These are phyloP conservation scores for Prunus fruticosa DNA, from an alignment of 306 rosid genomes.

Conservation along the genomic window DNA sequence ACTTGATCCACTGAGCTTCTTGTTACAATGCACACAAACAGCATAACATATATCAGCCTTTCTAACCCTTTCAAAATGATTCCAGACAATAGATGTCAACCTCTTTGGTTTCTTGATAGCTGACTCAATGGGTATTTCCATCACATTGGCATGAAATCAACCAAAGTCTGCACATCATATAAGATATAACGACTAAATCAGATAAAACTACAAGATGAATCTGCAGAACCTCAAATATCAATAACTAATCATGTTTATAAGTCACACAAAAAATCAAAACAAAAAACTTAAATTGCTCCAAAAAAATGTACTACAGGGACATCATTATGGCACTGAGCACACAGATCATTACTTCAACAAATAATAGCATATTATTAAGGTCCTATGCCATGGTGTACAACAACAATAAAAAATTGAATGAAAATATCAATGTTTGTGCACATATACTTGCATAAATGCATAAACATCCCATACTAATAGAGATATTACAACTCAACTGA, in stretches of 20 bases:
- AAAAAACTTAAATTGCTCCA: not conserved
- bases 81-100: constrained; percentile 95
- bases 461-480: not conserved
- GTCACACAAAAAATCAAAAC: not conserved
- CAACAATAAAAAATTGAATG: not conserved
- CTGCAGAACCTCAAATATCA: constrained; percentile 3
- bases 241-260: not conserved
- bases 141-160: constrained; percentile 40
- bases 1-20: constrained; percentile 98
- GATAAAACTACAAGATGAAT: not conserved
- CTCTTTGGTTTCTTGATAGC: constrained; percentile 82
- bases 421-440: not conserved
- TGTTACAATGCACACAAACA: constrained; percentile 88
- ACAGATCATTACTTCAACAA: not conserved
- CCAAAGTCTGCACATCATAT: constrained; percentile 33
- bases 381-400: not conserved
- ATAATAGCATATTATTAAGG: not conserved
- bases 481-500: not conserved
- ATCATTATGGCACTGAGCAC: not conserved
- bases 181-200: constrained; percentile 6
- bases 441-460: not conserved
- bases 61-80: constrained; percentile 92
- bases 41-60: constrained; percentile 90
- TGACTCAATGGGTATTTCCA: constrained; percentile 72
- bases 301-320: not conserved